phyloP scores from a whole-genome alignment of 345 rosid genomes.

The Trapa bicornis region DNA sequence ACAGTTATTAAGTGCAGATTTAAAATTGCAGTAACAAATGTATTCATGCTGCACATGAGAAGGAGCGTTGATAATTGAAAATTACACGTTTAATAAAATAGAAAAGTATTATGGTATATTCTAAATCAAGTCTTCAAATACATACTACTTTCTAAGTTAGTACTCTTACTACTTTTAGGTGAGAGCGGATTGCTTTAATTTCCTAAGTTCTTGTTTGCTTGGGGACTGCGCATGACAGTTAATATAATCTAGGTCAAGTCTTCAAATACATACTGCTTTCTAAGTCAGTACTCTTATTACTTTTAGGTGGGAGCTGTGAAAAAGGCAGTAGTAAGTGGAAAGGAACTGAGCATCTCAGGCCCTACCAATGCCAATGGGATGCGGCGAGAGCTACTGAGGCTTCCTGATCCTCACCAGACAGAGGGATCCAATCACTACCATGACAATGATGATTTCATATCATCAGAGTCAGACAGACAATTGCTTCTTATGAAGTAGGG shows the following conservation, averaged over 20 bases:
- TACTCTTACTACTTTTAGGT: constrained; percentile 34
- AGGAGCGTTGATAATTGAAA: too few relatives aligned
- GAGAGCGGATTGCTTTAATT: too few relatives aligned
- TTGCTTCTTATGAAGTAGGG: constrained; percentile 79
- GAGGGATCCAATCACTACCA: constrained; percentile 52
- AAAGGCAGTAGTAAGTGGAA: constrained; percentile 57
- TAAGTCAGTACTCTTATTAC: constrained; percentile 9
- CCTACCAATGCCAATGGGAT: constrained; percentile 38
- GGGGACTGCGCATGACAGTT: too few relatives aligned
- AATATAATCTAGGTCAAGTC: neutral
- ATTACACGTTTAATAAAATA: too few relatives aligned
- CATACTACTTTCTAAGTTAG: neutral
- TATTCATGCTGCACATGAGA: too few relatives aligned
- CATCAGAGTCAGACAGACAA: constrained; percentile 92
- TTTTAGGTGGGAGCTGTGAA: constrained; percentile 61
- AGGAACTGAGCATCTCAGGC: constrained; percentile 32
- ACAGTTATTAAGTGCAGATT: too few relatives aligned
- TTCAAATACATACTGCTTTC: neutral
- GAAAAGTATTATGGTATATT: too few relatives aligned
- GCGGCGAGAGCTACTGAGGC: constrained; percentile 74
- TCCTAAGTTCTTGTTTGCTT: too few relatives aligned
- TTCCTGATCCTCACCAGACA: constrained; percentile 50
- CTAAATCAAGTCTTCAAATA: neutral
- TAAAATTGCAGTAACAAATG: too few relatives aligned
- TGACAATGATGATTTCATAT: constrained; percentile 62